A percentile compares a stretch with the other conserved stretches of the same genome.
phyloP scores from a whole-genome alignment of 768 basidiomycete genomes.

The Leccinum ochraceum region DNA sequence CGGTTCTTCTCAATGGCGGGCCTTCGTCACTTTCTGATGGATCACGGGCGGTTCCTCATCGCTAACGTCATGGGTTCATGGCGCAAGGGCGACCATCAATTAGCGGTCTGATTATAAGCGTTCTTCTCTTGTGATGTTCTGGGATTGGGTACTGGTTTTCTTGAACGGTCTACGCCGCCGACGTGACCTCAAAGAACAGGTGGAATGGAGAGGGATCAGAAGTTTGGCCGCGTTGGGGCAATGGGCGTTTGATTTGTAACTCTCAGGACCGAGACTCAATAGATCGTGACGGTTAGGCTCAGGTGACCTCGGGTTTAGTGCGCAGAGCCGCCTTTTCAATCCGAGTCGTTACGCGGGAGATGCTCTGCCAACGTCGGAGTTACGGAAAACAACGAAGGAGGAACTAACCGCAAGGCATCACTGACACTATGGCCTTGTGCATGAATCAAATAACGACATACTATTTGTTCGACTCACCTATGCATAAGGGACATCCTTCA shows the following conservation, averaged over 20 bases:
- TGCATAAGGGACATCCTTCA: too few species aligned
- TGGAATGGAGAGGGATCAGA: constrained; percentile 1
- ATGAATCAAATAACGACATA: too few species aligned
- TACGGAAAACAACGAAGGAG: not conserved
- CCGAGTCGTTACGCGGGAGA: not conserved
- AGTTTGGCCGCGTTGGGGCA: not conserved
- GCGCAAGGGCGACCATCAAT: constrained; percentile 1
- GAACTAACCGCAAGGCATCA: too few species aligned
- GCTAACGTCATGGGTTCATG: constrained; percentile 5
- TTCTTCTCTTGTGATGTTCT: not conserved
- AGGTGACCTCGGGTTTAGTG: not conserved
- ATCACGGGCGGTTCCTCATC: constrained; percentile 1
- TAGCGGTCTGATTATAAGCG: not conserved
- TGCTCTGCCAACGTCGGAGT: not conserved
- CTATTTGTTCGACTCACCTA: too few species aligned
- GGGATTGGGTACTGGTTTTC: not conserved
- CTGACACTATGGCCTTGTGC: too few species aligned
- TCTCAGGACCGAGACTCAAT: not conserved
- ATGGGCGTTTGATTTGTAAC: not conserved
- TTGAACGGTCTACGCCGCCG: not conserved
- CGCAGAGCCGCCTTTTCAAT: not conserved
- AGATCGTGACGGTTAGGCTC: not conserved
- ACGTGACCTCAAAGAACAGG: not conserved
- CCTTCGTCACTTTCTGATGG: constrained; percentile 23
- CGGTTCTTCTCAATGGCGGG: constrained; percentile 9